Percentiles rank a stretch among this genome's conserved stretches.
Evolutionary conservation across 2,329 filamentous ascomycete genomes (phyloP).

Genomic region (Nemania sp.): DNA sequence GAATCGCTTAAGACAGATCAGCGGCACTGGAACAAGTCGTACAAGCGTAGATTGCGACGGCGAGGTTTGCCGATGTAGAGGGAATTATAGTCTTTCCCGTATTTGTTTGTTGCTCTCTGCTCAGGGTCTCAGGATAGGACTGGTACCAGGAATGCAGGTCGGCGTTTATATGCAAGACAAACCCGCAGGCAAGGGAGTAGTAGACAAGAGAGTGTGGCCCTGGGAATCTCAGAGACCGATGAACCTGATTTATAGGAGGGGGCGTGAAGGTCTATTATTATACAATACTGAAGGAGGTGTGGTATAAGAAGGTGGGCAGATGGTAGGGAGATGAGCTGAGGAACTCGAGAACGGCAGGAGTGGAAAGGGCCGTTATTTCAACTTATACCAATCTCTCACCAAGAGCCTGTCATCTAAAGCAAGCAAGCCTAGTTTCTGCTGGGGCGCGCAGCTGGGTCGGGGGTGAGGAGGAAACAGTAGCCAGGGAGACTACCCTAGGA

Average conservation of each 20-base stretch:
- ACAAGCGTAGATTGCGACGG: slow-evolving; percentile 42
- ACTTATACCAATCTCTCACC: slow-evolving; percentile 48
- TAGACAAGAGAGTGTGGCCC: slow-evolving; percentile 22
- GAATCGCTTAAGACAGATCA: slow-evolving; percentile 49
- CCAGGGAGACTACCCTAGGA: slow-evolving; percentile 15
- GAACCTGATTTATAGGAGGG: slow-evolving; percentile 6
- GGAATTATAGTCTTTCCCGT: slow-evolving; percentile 17
- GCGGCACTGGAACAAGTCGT: slow-evolving; percentile 47
- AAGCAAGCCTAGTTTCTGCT: slow-evolving; percentile 35
- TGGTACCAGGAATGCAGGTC: slow-evolving; percentile 35
- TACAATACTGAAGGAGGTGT: slow-evolving; percentile 29
- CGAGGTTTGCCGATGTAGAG: slow-evolving; percentile 25
- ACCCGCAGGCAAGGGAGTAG: slow-evolving; percentile 34
- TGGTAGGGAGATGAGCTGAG: slow-evolving; percentile 43
- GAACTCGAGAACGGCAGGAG: slow-evolving; percentile 45
- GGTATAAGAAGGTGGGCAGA: slow-evolving; percentile 8
- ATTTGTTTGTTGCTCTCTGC: slow-evolving; percentile 35
- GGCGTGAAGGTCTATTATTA: slow-evolving; percentile 46
- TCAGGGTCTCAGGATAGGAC: slow-evolving; percentile 34
- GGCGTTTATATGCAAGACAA: slow-evolving; percentile 38
- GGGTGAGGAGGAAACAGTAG: slow-evolving; percentile 23
- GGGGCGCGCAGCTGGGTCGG: slow-evolving; percentile 35
- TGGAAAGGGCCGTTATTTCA: slow-evolving; percentile 50
- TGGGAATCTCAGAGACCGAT: slow-evolving; percentile 26
- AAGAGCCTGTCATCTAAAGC: slow-evolving; percentile 32